Base-by-base conservation (phyloP, 73 alveolate species). In the Uronychia setigera region DNA sequence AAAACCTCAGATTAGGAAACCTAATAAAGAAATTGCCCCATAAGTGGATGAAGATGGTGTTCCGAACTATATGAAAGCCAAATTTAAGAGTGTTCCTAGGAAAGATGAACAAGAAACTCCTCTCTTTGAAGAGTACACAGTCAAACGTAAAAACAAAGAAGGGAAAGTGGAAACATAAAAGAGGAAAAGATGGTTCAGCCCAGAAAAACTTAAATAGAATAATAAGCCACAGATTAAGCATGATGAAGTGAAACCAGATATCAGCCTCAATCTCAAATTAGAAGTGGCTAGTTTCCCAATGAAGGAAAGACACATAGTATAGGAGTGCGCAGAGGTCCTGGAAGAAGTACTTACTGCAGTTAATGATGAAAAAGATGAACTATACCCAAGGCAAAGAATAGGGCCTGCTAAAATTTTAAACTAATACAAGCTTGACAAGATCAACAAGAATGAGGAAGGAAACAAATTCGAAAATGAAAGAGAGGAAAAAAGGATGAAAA, bases 321-420 rank as follows among this genome's bases (percentile, higher is more conserved):
- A 81, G 60, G 88, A 59, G 60, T 80, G 58, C 0, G 88, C 81
- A 26, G 88, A 81, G 76, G 76, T 33, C 33, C 81, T 81, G 19
- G 88, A 81, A 81, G 88, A 81, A 29, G 60, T 81, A 1, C 81
- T 81, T 31, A 33, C 0, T 1, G 88, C 88, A 5, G 88, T 81
- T 0, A 19, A 81, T 25, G 35, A 67, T 28, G 32, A 67, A 30
- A 28, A 5, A 67, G 32, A 67, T 13, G 30, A 5, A 9, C 30
- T 67, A 26, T 30, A 28, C 5, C 29, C 29, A 13, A 9, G 34
- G 32, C 29, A 67, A 30, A 28, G 26, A 26, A 25, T 27, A 14
- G 81, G 59, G 28, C 75, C 27, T 31, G 80, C 57, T 58, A 58
- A 28, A 35, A 31, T 29, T 26, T 74, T 46, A 26, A 33, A 35